A percentile compares a stretch with the other conserved stretches of the same genome.
Conservation (phyloP, 441 rosid species). For the Lepidium campestre region DNA sequence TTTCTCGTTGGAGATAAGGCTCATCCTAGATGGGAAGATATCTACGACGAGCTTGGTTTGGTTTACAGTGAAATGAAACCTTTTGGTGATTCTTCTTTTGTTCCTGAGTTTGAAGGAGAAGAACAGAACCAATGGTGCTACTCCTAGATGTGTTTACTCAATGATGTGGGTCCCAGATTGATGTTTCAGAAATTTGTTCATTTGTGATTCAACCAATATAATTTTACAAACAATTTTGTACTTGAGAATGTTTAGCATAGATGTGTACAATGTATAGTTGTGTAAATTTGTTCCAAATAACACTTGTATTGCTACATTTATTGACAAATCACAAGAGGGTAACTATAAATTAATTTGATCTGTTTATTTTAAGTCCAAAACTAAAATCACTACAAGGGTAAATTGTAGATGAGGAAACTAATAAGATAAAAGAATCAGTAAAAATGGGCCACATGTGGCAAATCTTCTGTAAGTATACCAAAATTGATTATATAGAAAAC, state of each 20-base stretch:
- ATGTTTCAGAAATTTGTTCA: too few relatives aligned
- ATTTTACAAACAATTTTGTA: too few relatives aligned
- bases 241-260: background rate
- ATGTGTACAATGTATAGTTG: background rate
- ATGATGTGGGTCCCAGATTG: too few relatives aligned
- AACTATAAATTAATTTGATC: background rate
- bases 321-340: background rate
- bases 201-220: too few relatives aligned
- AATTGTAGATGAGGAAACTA: background rate
- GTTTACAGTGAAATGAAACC: slow-evolving; percentile 50
- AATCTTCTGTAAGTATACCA: background rate
- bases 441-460: background rate
- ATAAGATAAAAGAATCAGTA: background rate
- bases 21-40: slow-evolving; percentile 58
- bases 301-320: background rate
- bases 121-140: slow-evolving; percentile 6
- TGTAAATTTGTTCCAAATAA: background rate
- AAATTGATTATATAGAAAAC: background rate
- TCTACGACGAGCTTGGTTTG: slow-evolving; percentile 45
- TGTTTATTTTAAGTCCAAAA: background rate
- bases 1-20: slow-evolving; percentile 65
- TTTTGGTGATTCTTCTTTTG: slow-evolving; percentile 7
- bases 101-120: slow-evolving; percentile 1
- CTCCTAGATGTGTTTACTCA: background rate
- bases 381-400: background rate